These are phyloP conservation scores for Fusarium mundagurra DNA, from an alignment of 2,329 filamentous ascomycete species.

Conservation along the genomic window DNA sequence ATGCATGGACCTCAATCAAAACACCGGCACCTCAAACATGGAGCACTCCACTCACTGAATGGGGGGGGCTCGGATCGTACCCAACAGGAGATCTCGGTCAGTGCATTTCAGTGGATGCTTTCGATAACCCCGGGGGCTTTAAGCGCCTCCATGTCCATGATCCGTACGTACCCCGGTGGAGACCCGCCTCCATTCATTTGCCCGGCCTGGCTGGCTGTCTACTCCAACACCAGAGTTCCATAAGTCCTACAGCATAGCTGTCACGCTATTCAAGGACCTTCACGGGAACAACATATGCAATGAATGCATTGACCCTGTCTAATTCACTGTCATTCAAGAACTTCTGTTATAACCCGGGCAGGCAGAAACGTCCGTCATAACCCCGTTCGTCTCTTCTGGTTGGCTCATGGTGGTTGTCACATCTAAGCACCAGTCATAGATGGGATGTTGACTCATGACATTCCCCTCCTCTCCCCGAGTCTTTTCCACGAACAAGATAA, in stretches of 20 bases:
- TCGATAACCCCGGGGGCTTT: slow-evolving; percentile 10
- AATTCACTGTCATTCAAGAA: neutral
- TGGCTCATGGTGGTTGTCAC: slow-evolving; percentile 24
- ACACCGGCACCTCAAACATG: slow-evolving; percentile 15
- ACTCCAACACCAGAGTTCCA: slow-evolving; percentile 23
- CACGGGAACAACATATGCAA: neutral
- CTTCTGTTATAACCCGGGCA: neutral
- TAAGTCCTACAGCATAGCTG: neutral
- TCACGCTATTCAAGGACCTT: slow-evolving; percentile 14
- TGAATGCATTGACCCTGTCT: neutral
- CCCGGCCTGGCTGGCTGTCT: neutral
- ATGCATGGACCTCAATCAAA: neutral
- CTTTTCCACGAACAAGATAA: slow-evolving; percentile 22
- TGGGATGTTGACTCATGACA: slow-evolving; percentile 31
- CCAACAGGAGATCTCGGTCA: slow-evolving; percentile 19
- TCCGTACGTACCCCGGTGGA: neutral
- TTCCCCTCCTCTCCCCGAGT: slow-evolving; percentile 3
- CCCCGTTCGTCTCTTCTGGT: neutral
- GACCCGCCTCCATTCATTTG: neutral
- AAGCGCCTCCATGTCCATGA: slow-evolving; percentile 2
- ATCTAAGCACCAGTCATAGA: slow-evolving; percentile 20
- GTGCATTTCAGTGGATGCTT: slow-evolving; percentile 16
- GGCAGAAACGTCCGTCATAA: slow-evolving; percentile 2
- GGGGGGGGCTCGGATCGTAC: slow-evolving; percentile 20
- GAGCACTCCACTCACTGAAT: neutral